Base-by-base conservation (phyloP, 1,284 basidiomycete species). In the Termitomyces sp. region DNA sequence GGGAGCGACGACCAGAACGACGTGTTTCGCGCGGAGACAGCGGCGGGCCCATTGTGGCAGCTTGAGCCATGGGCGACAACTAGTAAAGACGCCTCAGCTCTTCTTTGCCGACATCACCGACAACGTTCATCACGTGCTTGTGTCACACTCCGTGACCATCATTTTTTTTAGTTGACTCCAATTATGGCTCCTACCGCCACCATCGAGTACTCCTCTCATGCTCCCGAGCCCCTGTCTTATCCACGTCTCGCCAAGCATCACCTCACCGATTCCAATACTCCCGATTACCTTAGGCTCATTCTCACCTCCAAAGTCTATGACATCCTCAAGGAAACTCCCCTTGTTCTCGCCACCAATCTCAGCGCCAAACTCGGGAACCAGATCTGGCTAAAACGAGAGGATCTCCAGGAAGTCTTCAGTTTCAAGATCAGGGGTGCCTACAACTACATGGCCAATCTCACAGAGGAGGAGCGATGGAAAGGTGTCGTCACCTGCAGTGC, bases 361-460 rank as follows among this genome's bases (percentile, higher is more conserved):
- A 96, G 92, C 57, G 72, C 86, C 55, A 84, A 88, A 57, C 76
- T 97, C 1, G 97, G 97, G 1, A 95, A 93, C 67, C 83, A 95
- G 63, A 89, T 99, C 68, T 93, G 89, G 81, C 80, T 99, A 56
- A 99, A 99, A 72, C 81, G 93, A 30, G 93, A 96, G 67, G 93
- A 96, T 65, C 77, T 95, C 6, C 97, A 99, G 56, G 93, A 97
- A 59, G 97, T 99, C 14, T 99, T 99, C 70, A 93, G 90, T 67
- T 99, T 99, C 85, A 99, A 99, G 68, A 93, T 97, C 52, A 79
- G 97, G 7, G 97, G 97, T 21, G 97, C 97, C 16, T 99, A 97
- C 78, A 99, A 99, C 72, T 92, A 98, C 69, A 99, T 99, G 97
- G 91, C 92, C 5, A 83, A 83, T 69, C 75, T 99, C 41, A 78